Conservation (phyloP, 768 basidiomycete genomes). For the Imleria badia region DNA sequence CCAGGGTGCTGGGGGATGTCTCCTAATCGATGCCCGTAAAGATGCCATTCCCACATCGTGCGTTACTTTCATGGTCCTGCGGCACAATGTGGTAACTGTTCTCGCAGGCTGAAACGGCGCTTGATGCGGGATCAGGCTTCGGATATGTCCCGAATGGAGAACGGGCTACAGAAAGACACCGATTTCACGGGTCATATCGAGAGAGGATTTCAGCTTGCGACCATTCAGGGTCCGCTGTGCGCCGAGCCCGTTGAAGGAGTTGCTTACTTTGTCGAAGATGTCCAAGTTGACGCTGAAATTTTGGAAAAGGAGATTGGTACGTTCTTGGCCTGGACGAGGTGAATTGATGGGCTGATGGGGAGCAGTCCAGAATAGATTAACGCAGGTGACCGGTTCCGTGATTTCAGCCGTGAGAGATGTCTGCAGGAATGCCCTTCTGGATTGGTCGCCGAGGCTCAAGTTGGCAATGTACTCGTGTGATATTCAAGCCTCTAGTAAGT, state of each 20-base stretch:
- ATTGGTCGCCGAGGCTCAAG: conserved; percentile 97
- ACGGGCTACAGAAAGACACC: conserved; percentile 34
- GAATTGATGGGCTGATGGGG: conserved; percentile 11
- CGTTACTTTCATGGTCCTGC: conserved; percentile 30
- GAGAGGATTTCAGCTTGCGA: conserved; percentile 93
- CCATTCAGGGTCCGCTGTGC: conserved; percentile 92
- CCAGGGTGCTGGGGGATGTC: conserved; percentile 78
- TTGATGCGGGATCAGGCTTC: conserved; percentile 39
- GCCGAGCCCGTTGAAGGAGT: conserved; percentile 93
- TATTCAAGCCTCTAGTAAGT: conserved; percentile 94
- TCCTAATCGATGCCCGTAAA: conserved; percentile 75
- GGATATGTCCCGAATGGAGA: conserved; percentile 32
- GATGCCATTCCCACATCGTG: conserved; percentile 52
- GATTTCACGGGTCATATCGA: conserved; percentile 86
- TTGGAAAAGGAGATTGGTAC: conserved; percentile 67
- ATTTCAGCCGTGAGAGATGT: conserved; percentile 89
- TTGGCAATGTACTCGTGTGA: conserved; percentile 99
- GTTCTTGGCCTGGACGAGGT: conserved; percentile 22
- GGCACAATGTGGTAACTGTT: conserved; percentile 4
- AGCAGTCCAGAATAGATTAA: conserved; percentile 73
- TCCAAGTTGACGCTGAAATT: conserved; percentile 59
- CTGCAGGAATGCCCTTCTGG: conserved; percentile 84
- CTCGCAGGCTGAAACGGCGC: conserved; percentile 50
- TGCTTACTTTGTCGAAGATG: conserved; percentile 82
- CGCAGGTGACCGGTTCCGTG: conserved; percentile 87